A percentile compares a stretch with the other conserved stretches of the same genome.
phyloP scores from a whole-genome alignment of 108 stramenopile species.

The Pseudonitzschia multistriata region DNA sequence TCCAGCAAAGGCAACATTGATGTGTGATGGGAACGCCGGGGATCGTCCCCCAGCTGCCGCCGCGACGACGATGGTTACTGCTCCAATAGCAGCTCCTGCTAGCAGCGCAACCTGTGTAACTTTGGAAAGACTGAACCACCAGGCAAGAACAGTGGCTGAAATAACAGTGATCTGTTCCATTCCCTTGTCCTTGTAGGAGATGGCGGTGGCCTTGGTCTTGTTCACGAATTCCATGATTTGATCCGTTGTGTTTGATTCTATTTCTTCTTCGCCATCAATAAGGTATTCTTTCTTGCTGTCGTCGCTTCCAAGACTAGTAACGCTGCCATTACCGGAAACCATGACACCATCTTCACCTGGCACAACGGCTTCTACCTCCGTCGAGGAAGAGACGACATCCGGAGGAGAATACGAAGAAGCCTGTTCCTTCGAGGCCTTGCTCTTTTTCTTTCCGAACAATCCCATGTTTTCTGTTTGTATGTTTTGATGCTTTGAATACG shows the following conservation, averaged over 20 bases:
- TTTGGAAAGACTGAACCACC: slow-evolving; percentile 11
- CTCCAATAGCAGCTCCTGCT: slow-evolving; percentile 9
- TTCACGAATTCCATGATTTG: neutral
- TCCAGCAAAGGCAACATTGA: slow-evolving; percentile 51
- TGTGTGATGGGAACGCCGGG: neutral
- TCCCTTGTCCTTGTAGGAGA: too few species aligned
- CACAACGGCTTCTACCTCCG: neutral
- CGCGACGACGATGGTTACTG: neutral
- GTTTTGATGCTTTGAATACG: too few species aligned
- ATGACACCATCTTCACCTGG: neutral
- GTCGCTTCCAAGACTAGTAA: neutral
- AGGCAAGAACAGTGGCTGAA: neutral
- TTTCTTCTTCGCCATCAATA: slow-evolving; percentile 5
- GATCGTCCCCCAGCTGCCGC: slow-evolving; percentile 5
- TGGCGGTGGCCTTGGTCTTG: too few species aligned
- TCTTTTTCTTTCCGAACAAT: slow-evolving; percentile 10
- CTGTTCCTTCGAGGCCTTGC: neutral
- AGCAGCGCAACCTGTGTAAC: neutral
- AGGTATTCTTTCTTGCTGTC: neutral
- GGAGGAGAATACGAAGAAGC: neutral
- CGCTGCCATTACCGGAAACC: too few species aligned
- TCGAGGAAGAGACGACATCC: neutral
- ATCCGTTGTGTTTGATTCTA: neutral
- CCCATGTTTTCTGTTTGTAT: slow-evolving; percentile 5
- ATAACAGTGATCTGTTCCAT: too few species aligned